Percentiles rank a stretch among this genome's conserved stretches.
Evolutionary conservation across 208 protist genomes (phyloP).

Genomic region (Leishmania major): DNA sequence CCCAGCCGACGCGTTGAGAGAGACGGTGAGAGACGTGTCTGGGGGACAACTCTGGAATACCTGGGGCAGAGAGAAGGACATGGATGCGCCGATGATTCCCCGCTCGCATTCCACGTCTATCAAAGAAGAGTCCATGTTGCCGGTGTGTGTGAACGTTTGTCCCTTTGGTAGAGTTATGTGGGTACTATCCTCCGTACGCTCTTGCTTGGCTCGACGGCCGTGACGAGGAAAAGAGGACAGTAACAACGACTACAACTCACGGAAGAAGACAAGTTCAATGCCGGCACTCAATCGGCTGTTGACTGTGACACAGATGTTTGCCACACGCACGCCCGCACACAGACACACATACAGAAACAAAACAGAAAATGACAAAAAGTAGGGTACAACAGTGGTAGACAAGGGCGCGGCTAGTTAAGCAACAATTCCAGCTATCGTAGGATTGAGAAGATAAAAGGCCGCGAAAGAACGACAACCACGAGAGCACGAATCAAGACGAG

Average conservation of each 20-base stretch:
- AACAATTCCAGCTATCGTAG: background rate
- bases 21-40: background rate
- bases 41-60: background rate
- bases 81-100: background rate
- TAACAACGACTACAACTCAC: background rate
- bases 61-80: constrained; percentile 5
- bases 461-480: background rate
- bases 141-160: background rate
- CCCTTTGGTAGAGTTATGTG: background rate
- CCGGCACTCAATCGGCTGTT: background rate
- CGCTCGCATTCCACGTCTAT: constrained; percentile 5
- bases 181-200: background rate
- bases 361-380: background rate
- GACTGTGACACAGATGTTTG: background rate
- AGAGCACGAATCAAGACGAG: background rate
- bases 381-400: background rate
- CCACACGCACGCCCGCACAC: background rate
- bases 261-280: background rate
- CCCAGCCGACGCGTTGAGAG: constrained; percentile 3
- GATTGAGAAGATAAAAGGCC: background rate
- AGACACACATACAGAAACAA: background rate
- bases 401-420: background rate
- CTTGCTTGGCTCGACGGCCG: background rate
- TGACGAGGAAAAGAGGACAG: constrained; percentile 5
- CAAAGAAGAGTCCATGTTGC: constrained; percentile 6